Conservation (phyloP, 176 grass and related monocot genomes). For the Cenchrus americanus region DNA sequence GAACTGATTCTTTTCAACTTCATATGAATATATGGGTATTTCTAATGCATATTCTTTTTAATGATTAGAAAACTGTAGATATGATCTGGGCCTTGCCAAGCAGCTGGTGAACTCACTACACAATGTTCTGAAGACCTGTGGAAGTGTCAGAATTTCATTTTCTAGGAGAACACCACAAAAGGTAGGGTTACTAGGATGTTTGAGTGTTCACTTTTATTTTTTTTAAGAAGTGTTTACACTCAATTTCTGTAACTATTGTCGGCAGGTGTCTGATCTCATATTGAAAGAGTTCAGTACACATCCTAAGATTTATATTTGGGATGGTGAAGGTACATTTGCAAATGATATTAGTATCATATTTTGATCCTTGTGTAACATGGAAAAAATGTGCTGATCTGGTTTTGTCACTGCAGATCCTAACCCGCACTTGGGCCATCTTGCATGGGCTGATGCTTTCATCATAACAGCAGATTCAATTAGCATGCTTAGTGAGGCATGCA, state of each 20-base stretch:
- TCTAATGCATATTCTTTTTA: slow-evolving; percentile 37
- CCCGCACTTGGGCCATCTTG: slow-evolving; percentile 90
- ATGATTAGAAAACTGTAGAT: slow-evolving; percentile 81
- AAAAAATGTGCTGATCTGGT: not conserved
- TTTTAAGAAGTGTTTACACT: not conserved
- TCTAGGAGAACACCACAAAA: slow-evolving; percentile 90
- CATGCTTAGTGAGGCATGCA: slow-evolving; percentile 91
- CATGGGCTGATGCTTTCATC: slow-evolving; percentile 92
- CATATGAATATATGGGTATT: not conserved
- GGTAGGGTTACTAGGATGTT: slow-evolving; percentile 32
- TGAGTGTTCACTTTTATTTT: slow-evolving; percentile 13
- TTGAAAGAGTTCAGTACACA: slow-evolving; percentile 67
- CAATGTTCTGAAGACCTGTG: slow-evolving; percentile 74
- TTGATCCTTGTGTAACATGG: not conserved
- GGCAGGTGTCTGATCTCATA: slow-evolving; percentile 76
- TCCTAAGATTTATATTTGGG: slow-evolving; percentile 84
- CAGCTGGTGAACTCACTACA: slow-evolving; percentile 72
- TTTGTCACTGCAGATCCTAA: slow-evolving; percentile 71
- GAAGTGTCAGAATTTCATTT: slow-evolving; percentile 90
- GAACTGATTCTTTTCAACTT: not conserved
- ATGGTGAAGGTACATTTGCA: slow-evolving; percentile 73
- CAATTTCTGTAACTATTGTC: slow-evolving; percentile 19
- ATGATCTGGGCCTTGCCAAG: slow-evolving; percentile 71
- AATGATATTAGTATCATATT: not conserved
- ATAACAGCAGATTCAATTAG: slow-evolving; percentile 89